These are phyloP conservation scores for Glutinoglossum americanum DNA, from an alignment of 495 filamentous ascomycete genomes.

Conservation along the genomic window DNA sequence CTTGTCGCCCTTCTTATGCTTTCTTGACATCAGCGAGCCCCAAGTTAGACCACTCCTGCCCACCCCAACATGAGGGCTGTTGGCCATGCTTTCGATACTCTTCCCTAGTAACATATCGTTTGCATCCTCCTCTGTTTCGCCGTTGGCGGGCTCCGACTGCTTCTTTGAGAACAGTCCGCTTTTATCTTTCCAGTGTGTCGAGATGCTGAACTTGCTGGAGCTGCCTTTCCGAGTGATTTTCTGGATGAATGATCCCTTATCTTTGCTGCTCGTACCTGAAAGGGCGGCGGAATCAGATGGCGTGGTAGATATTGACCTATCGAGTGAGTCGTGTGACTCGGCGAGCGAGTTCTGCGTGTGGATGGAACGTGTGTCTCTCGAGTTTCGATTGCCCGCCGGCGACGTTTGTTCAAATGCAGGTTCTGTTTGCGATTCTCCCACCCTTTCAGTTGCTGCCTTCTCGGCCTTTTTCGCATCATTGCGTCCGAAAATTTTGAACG, in stretches of 20 bases:
- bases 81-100: slow-evolving; percentile 1
- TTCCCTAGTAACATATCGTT: slow-evolving; percentile 1
- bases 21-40: slow-evolving; percentile 2
- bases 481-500: slow-evolving; percentile 30
- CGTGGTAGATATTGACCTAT: slow-evolving; percentile 41
- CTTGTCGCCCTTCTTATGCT: slow-evolving; percentile 2
- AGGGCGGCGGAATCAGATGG: slow-evolving; percentile 36
- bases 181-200: slow-evolving; percentile 38
- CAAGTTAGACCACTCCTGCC: neutral
- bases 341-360: slow-evolving; percentile 40
- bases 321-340: slow-evolving; percentile 57
- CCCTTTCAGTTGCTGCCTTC: slow-evolving; percentile 7
- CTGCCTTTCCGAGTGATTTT: slow-evolving; percentile 63
- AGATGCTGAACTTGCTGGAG: slow-evolving; percentile 53
- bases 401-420: slow-evolving; percentile 29
- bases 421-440: slow-evolving; percentile 15
- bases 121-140: slow-evolving; percentile 2
- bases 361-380: slow-evolving; percentile 35
- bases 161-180: slow-evolving; percentile 42
- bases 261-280: slow-evolving; percentile 19
- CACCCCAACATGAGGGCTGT: neutral
- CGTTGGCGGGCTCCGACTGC: slow-evolving; percentile 13
- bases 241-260: slow-evolving; percentile 42
- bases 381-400: slow-evolving; percentile 38
- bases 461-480: slow-evolving; percentile 21